These are phyloP conservation scores for Pezicula neosporulosa DNA, from an alignment of 2,329 filamentous ascomycete species.

Conservation along the genomic window DNA sequence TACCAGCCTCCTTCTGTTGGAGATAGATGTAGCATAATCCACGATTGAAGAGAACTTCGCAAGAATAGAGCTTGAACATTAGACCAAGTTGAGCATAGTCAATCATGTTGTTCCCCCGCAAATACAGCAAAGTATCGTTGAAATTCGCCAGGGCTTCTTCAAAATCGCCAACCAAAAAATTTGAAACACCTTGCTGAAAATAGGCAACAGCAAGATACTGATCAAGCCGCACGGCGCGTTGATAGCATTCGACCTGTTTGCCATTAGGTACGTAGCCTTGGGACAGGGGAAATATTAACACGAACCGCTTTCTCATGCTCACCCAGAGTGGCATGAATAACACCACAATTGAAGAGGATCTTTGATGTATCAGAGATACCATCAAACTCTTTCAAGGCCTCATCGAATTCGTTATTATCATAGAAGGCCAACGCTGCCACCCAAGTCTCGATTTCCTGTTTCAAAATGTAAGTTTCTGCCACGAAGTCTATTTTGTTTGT, in stretches of 20 bases:
- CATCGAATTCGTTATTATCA: slow-evolving; percentile 97
- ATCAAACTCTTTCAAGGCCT: slow-evolving; percentile 78
- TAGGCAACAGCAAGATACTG: slow-evolving; percentile 97
- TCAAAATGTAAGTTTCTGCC: slow-evolving; percentile 5
- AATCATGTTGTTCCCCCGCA: slow-evolving; percentile 94
- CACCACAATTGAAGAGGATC: slow-evolving; percentile 97
- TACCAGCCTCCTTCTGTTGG: slow-evolving; percentile 82
- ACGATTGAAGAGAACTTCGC: slow-evolving; percentile 95
- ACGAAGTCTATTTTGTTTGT: slow-evolving; percentile 1
- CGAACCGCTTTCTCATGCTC: slow-evolving; percentile 93
- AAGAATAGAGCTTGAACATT: slow-evolving; percentile 95
- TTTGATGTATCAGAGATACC: slow-evolving; percentile 93
- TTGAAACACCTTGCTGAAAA: slow-evolving; percentile 97
- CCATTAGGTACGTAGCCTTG: slow-evolving; percentile 12
- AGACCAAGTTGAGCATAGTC: slow-evolving; percentile 96
- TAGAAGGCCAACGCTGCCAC: slow-evolving; percentile 86
- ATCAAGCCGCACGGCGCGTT: slow-evolving; percentile 84
- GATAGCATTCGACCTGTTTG: slow-evolving; percentile 87
- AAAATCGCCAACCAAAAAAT: slow-evolving; percentile 94
- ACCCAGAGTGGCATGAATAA: slow-evolving; percentile 93
- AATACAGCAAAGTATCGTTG: slow-evolving; percentile 93
- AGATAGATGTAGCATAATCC: slow-evolving; percentile 97
- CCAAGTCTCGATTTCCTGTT: slow-evolving; percentile 95
- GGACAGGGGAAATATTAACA: slow-evolving; percentile 20
- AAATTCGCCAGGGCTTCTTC: slow-evolving; percentile 97